Conservation (phyloP, 2,329 filamentous ascomycete genomes). For the Ceratocystis cubensis region DNA sequence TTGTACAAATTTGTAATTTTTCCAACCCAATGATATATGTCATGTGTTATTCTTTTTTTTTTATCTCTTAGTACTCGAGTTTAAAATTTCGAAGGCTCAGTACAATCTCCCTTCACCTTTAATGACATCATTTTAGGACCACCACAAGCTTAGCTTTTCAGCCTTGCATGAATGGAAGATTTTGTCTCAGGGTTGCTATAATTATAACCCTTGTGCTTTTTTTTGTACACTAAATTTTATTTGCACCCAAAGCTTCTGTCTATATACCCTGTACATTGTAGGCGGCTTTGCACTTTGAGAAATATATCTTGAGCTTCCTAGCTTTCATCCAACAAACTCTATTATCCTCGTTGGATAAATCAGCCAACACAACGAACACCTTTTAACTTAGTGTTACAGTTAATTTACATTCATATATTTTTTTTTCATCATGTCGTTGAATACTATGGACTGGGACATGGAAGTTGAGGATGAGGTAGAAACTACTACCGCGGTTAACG, state of each 20-base stretch:
- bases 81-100: too few species aligned
- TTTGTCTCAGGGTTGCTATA: not conserved
- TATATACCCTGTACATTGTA: too few species aligned
- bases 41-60: too few species aligned
- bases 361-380: not conserved
- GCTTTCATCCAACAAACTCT: not conserved
- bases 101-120: not conserved
- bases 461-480: conserved; percentile 55
- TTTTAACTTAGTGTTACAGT: not conserved
- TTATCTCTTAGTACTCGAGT: too few species aligned
- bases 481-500: conserved; percentile 20
- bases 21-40: too few species aligned
- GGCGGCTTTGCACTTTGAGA: too few species aligned
- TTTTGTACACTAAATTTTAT: not conserved
- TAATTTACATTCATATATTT: not conserved
- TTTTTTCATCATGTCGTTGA: conserved; percentile 25
- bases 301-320: not conserved
- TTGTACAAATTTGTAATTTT: too few species aligned
- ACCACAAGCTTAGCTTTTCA: not conserved
- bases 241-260: too few species aligned
- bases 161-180: not conserved
- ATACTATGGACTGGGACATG: conserved; percentile 53
- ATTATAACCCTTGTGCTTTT: not conserved
- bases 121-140: not conserved
- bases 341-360: not conserved